A percentile compares a stretch with the other conserved stretches of the same genome.
Evolutionary conservation across 2,329 filamentous ascomycete genomes (phyloP).

Genomic region (Massarina eburnea): DNA sequence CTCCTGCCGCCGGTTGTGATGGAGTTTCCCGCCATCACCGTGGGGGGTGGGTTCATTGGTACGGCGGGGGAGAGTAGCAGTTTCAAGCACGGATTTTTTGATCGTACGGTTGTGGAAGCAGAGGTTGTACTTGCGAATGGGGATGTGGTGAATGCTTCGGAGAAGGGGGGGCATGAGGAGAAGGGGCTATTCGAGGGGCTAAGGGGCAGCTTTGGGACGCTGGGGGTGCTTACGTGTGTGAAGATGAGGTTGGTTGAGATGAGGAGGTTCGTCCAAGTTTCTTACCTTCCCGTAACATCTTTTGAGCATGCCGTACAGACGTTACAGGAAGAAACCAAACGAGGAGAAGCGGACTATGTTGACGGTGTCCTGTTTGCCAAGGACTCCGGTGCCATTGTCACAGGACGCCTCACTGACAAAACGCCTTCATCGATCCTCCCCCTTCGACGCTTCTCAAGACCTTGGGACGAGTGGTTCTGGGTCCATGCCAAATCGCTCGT

Average conservation of each 20-base stretch:
- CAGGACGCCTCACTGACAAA: conserved; percentile 58
- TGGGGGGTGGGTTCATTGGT: conserved; percentile 67
- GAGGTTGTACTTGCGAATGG: conserved; percentile 66
- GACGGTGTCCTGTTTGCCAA: conserved; percentile 66
- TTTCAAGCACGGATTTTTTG: conserved; percentile 68
- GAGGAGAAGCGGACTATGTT: conserved; percentile 61
- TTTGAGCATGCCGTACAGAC: conserved; percentile 53
- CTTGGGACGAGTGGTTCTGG: conserved; percentile 73
- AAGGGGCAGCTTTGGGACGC: conserved; percentile 60
- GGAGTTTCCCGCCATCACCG: conserved; percentile 72
- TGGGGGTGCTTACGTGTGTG: conserved; percentile 63
- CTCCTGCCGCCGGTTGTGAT: conserved; percentile 68
- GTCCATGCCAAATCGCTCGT: conserved; percentile 55
- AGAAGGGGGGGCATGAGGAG: conserved; percentile 51
- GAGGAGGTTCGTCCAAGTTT: conserved; percentile 60
- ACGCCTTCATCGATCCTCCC: conserved; percentile 25
- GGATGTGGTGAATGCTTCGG: conserved; percentile 53
- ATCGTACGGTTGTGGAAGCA: conserved; percentile 61
- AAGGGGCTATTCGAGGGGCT: conserved; percentile 61
- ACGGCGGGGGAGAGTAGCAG: conserved; percentile 69
- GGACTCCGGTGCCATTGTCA: conserved; percentile 59
- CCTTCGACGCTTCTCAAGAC: conserved; percentile 54
- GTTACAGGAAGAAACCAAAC: conserved; percentile 49
- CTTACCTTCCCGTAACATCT: conserved; percentile 59
- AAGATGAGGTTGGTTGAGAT: conserved; percentile 59